Evolutionary conservation across 768 basidiomycete species (phyloP).

Genomic region (Hortiboletus campestris): DNA sequence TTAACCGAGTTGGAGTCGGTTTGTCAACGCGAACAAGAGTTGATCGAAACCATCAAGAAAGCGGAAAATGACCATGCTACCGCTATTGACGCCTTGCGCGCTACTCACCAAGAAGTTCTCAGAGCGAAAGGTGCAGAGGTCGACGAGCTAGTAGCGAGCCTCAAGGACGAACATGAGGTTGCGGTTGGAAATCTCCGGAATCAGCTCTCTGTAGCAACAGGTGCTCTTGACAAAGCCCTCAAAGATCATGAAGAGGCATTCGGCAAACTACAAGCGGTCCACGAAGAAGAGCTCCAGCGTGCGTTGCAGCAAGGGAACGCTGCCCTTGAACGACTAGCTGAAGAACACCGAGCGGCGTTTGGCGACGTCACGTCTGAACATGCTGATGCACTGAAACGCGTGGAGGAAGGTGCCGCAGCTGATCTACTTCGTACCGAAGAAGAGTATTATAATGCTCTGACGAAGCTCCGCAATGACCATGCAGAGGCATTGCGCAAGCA

Average conservation of each 20-base stretch:
- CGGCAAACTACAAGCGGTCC: conserved; percentile 53
- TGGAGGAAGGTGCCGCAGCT: conserved; percentile 56
- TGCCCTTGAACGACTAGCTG: conserved; percentile 44
- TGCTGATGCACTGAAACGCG: conserved; percentile 52
- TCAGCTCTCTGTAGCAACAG: conserved; percentile 44
- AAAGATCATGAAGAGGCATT: conserved; percentile 61
- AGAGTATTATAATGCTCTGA: conserved; percentile 79
- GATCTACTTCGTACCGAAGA: conserved; percentile 69
- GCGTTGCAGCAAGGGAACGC: conserved; percentile 55
- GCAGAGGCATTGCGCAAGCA: conserved; percentile 61
- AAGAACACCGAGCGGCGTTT: conserved; percentile 55
- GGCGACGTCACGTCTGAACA: conserved; percentile 53
- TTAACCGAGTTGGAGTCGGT: conserved; percentile 53
- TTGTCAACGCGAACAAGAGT: conserved; percentile 53
- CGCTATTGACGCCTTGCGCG: conserved; percentile 47
- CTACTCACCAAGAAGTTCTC: conserved; percentile 45
- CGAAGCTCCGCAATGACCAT: conserved; percentile 73
- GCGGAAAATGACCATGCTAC: conserved; percentile 49
- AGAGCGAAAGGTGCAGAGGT: conserved; percentile 41
- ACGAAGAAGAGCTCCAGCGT: conserved; percentile 51
- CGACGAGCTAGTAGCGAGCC: conserved; percentile 39
- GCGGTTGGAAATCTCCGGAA: conserved; percentile 38
- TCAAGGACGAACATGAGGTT: conserved; percentile 51
- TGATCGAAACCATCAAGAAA: conserved; percentile 49
- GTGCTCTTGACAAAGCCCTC: conserved; percentile 45